A percentile compares a stretch with the other conserved stretches of the same genome.
Evolutionary conservation across 1,139 yeast genomes (phyloP).

Genomic region (Yamadazyma sp.): DNA sequence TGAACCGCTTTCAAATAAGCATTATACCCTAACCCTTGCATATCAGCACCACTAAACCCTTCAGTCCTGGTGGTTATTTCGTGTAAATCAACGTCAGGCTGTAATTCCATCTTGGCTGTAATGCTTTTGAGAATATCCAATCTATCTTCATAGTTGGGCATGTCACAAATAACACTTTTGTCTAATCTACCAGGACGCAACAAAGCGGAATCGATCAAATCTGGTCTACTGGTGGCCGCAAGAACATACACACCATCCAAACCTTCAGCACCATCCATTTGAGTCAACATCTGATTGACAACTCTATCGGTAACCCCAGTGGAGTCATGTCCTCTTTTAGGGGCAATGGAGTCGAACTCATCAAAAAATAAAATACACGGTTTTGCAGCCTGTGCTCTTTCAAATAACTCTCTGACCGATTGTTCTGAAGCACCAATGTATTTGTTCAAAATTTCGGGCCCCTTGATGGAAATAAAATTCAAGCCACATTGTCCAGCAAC

Average conservation of each 20-base stretch:
- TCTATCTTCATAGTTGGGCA: conserved; percentile 74
- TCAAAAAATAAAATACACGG: conserved; percentile 95
- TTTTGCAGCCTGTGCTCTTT: conserved; percentile 89
- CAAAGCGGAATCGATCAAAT: conserved; percentile 90
- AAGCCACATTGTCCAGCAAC: conserved; percentile 94
- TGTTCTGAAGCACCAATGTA: conserved; percentile 98
- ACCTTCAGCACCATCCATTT: conserved; percentile 99
- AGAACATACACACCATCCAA: conserved; percentile 93
- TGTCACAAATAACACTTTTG: conserved; percentile 84
- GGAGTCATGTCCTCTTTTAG: conserved; percentile 96
- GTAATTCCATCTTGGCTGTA: conserved; percentile 53
- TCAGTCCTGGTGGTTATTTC: conserved; percentile 60
- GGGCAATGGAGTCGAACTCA: conserved; percentile 96
- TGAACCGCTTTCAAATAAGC: conserved; percentile 93
- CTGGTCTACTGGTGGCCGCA: conserved; percentile 96
- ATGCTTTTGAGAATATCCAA: conserved; percentile 70
- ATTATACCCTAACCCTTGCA: conserved; percentile 89
- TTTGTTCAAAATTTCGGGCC: conserved; percentile 94
- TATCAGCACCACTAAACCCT: conserved; percentile 93
- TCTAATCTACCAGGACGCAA: conserved; percentile 95
- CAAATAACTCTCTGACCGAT: conserved; percentile 88
- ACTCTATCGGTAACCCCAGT: conserved; percentile 98
- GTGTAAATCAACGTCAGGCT: conserved; percentile 51
- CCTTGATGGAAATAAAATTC: conserved; percentile 90
- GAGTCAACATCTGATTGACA: conserved; percentile 94